These are phyloP conservation scores for Colletotrichum sp. DNA, from an alignment of 2,329 filamentous ascomycete species.

Conservation along the genomic window DNA sequence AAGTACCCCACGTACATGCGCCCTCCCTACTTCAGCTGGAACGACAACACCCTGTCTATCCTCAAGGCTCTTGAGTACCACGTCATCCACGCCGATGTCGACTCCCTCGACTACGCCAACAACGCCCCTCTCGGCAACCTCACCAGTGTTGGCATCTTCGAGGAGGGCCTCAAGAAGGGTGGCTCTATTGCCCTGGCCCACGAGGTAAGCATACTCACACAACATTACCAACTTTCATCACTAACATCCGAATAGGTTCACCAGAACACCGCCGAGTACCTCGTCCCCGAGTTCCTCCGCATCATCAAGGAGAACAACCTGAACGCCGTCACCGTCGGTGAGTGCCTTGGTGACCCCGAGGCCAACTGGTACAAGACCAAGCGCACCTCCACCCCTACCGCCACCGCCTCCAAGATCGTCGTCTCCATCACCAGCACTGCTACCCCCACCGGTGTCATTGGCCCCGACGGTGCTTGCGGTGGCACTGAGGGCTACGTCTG, in stretches of 20 bases:
- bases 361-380: conserved; percentile 48
- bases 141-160: conserved; percentile 37
- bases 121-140: conserved; percentile 27
- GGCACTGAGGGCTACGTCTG: conserved; percentile 20
- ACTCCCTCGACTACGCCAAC: conserved; percentile 32
- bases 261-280: conserved; percentile 23
- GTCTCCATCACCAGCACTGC: conserved; percentile 22
- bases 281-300: conserved; percentile 19
- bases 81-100: conserved; percentile 25
- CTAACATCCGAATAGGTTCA: conserved; percentile 21
- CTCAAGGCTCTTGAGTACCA: conserved; percentile 20
- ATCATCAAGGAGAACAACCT: conserved; percentile 29
- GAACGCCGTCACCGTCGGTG: conserved; percentile 46
- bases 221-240: conserved; percentile 42
- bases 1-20: conserved; percentile 50
- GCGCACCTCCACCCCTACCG: conserved; percentile 21
- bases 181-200: conserved; percentile 50
- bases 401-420: conserved; percentile 11
- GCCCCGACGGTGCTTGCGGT: conserved; percentile 18
- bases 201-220: conserved; percentile 30
- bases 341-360: conserved; percentile 49
- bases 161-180: conserved; percentile 31
- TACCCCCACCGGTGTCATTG: conserved; percentile 20
- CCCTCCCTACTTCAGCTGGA: conserved; percentile 39
- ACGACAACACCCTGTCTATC: conserved; percentile 25